Conservation (phyloP, 495 filamentous ascomycete species). For the Hypoxylon cercidicola region DNA sequence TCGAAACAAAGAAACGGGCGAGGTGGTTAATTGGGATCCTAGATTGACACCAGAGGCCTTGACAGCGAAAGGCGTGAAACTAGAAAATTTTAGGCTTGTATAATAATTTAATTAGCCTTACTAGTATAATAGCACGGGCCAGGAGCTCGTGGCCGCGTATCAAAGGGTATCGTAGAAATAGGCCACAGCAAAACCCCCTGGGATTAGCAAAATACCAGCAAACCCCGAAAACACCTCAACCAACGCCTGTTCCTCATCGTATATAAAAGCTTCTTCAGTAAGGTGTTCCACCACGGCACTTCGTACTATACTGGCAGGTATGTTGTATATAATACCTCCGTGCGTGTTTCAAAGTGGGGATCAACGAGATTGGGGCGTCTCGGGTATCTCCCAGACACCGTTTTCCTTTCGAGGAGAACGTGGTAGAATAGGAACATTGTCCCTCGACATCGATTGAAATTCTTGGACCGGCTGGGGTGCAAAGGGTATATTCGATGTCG, state of each 20-base stretch:
- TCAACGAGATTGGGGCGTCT: constrained; percentile 38
- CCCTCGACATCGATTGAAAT: constrained; percentile 14
- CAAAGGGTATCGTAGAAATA: constrained; percentile 37
- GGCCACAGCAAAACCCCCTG: neutral
- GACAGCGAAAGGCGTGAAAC: no score
- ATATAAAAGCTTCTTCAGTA: constrained; percentile 2
- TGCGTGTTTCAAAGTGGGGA: neutral
- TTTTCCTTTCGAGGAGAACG: constrained; percentile 28
- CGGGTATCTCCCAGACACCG: constrained; percentile 43
- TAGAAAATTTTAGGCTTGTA: no score
- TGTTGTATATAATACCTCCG: neutral
- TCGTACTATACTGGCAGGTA: neutral
- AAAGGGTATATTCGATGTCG: constrained; percentile 51
- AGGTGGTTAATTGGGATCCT: no score
- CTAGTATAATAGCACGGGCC: no score
- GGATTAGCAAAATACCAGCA: neutral
- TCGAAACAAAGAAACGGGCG: no score
- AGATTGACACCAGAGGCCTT: no score
- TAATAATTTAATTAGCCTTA: no score
- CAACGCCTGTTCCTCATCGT: constrained; percentile 6
- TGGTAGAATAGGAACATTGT: constrained; percentile 17
- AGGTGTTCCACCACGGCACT: neutral
- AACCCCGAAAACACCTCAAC: constrained; percentile 7
- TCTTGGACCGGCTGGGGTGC: constrained; percentile 29
- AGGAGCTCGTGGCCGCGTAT: no score